These are phyloP conservation scores for Mucor circinelloides DNA, from an alignment of 371 early-diverging fungal genomes.

Conservation along the genomic window DNA sequence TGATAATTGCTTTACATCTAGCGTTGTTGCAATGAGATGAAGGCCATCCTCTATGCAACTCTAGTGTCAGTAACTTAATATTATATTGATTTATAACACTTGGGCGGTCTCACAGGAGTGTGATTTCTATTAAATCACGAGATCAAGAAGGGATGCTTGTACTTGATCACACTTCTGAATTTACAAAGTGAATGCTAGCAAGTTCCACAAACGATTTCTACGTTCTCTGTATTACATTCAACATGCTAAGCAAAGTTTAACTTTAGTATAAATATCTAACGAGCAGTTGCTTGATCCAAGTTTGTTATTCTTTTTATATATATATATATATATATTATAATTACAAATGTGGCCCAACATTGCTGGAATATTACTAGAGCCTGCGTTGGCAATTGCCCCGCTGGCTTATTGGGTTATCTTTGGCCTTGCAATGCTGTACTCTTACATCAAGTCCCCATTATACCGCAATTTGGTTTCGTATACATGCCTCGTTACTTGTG, in stretches of 20 bases:
- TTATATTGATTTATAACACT: too few species aligned
- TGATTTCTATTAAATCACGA: neutral
- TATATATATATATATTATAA: neutral
- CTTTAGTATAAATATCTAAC: neutral
- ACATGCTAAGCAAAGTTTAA: neutral
- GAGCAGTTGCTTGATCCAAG: neutral
- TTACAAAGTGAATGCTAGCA: neutral
- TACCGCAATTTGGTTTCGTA: neutral
- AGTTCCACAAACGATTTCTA: neutral
- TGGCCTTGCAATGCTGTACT: neutral
- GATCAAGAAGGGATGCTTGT: neutral
- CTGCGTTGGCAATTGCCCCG: neutral
- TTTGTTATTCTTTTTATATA: too few species aligned
- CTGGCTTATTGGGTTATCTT: neutral
- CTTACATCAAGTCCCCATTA: neutral
- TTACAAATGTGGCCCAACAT: neutral
- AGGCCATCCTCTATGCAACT: too few species aligned
- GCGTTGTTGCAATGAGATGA: neutral
- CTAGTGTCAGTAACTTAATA: too few species aligned
- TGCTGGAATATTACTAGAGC: neutral
- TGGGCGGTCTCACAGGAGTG: neutral
- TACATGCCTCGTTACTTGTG: neutral
- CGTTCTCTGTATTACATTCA: neutral
- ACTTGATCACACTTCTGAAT: neutral
- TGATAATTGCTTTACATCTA: neutral